phyloP scores from a whole-genome alignment of 1,284 basidiomycete species.

The Fomes fomentarius region DNA sequence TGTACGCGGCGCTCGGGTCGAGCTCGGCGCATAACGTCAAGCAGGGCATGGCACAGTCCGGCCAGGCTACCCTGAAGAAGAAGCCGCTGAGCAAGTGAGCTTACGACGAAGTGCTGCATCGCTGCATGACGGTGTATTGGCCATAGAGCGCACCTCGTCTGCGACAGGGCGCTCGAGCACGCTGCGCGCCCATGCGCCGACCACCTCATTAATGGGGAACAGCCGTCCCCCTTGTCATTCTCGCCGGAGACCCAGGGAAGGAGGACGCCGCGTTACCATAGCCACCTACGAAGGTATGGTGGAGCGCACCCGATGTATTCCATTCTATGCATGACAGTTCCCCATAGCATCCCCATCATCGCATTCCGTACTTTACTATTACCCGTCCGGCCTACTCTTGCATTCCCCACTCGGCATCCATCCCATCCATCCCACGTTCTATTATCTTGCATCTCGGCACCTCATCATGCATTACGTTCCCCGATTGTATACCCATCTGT shows the following conservation, averaged over 20 bases:
- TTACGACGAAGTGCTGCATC: neutral
- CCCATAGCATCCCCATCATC: slow-evolving; percentile 6
- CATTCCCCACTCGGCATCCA: slow-evolving; percentile 1
- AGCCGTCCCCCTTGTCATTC: neutral
- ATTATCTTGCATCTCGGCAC: slow-evolving; percentile 5
- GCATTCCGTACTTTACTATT: slow-evolving; percentile 6
- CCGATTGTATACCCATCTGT: slow-evolving; percentile 10
- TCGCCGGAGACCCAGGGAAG: neutral
- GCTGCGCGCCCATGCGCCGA: neutral
- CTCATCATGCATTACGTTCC: neutral
- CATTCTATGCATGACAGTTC: neutral
- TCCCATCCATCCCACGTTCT: neutral
- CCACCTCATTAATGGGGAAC: neutral
- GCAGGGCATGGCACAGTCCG: slow-evolving; percentile 10
- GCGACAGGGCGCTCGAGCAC: neutral
- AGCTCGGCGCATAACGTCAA: slow-evolving; percentile 17
- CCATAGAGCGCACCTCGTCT: slow-evolving; percentile 8
- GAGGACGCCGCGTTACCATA: slow-evolving; percentile 2
- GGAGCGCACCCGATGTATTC: neutral
- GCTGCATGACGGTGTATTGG: no score
- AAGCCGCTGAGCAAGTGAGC: slow-evolving; percentile 13
- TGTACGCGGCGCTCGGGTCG: slow-evolving; percentile 60
- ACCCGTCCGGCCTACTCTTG: neutral
- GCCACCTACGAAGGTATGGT: neutral
- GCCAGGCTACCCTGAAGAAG: slow-evolving; percentile 14